Conservation (phyloP, 2,329 filamentous ascomycete species). For the Pseudogymnoascus sp. region DNA sequence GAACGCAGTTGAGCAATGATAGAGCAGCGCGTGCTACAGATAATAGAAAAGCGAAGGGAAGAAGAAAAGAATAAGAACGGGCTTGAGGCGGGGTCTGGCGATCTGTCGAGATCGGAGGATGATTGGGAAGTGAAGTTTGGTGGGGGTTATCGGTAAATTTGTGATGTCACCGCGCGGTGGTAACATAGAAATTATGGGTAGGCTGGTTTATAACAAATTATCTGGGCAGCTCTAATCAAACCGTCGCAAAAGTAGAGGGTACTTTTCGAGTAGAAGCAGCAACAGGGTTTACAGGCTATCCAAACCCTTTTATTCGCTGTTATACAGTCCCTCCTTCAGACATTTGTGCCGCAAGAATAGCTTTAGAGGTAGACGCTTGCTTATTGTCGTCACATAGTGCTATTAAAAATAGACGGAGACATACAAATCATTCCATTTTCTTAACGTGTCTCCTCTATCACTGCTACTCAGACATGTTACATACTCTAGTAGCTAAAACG, state of each 20-base stretch:
- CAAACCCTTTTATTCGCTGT: neutral
- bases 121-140: slow-evolving; percentile 16
- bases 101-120: neutral
- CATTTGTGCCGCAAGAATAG: neutral
- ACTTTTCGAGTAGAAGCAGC: slow-evolving; percentile 29
- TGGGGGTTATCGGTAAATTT: slow-evolving; percentile 6
- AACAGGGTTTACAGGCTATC: slow-evolving; percentile 16
- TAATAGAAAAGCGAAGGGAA: slow-evolving; percentile 47
- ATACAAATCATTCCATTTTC: neutral
- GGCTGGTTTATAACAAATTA: neutral
- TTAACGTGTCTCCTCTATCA: neutral
- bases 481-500: neutral
- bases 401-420: neutral
- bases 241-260: neutral
- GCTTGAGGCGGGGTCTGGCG: neutral
- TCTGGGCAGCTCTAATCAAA: neutral
- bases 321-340: neutral
- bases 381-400: neutral
- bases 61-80: slow-evolving; percentile 41
- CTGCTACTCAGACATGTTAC: neutral
- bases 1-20: slow-evolving; percentile 31
- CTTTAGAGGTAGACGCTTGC: neutral
- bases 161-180: neutral
- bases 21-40: slow-evolving; percentile 42
- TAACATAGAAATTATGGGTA: neutral